Conservation (phyloP, 345 rosid species). For the Ricinus communis region DNA sequence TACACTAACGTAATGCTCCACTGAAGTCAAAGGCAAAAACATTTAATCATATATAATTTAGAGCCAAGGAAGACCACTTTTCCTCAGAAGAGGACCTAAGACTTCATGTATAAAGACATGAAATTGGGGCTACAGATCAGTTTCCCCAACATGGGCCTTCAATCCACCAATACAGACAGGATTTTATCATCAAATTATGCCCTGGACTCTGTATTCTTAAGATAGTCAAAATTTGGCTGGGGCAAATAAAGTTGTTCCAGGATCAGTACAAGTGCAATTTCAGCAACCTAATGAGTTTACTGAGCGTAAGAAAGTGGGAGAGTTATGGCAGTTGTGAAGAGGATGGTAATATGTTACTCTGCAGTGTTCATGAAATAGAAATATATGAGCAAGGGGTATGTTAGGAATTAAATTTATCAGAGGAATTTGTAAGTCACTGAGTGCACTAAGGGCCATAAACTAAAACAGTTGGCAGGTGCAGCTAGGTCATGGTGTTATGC, state of each 20-base stretch:
- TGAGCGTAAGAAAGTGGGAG: background rate
- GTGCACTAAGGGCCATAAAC: background rate
- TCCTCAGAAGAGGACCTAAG: background rate
- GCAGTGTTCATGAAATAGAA: background rate
- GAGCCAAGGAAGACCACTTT: background rate
- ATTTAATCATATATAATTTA: background rate
- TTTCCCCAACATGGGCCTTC: background rate
- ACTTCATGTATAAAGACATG: background rate
- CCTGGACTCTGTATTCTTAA: background rate
- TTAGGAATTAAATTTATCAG: background rate
- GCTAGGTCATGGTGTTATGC: background rate
- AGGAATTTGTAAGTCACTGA: background rate
- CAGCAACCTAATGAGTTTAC: background rate
- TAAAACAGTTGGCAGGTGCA: background rate
- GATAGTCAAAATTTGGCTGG: background rate
- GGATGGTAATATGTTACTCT: background rate
- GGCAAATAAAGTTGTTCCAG: background rate
- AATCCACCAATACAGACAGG: background rate
- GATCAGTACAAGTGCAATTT: background rate
- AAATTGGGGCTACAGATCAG: background rate
- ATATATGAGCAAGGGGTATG: background rate
- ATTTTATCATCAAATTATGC: background rate
- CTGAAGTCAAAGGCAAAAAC: background rate
- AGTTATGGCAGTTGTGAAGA: background rate
- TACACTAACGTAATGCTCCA: background rate